Conservation (phyloP, 225 moss, liverwort and hornwort genomes). For the Physcomitrellopsis africana region DNA sequence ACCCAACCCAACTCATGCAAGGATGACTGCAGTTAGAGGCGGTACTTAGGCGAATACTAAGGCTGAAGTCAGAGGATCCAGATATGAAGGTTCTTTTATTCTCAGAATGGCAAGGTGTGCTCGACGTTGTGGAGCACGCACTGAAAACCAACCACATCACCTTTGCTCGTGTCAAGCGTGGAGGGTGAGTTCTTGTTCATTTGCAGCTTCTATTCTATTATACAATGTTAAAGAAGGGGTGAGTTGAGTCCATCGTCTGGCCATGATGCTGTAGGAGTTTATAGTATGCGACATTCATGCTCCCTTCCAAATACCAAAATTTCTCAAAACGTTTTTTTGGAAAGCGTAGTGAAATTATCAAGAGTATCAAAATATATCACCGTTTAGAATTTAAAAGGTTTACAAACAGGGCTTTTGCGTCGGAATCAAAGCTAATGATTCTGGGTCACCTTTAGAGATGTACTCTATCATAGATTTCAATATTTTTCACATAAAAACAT, state of each 20-base stretch:
- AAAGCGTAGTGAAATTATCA: neutral
- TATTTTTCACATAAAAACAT: constrained; percentile 1
- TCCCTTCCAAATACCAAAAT: constrained; percentile 20
- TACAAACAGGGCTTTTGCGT: constrained; percentile 9
- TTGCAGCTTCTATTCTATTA: constrained; percentile 21
- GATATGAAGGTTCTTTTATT: constrained; percentile 78
- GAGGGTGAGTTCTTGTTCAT: constrained; percentile 56
- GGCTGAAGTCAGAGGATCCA: constrained; percentile 79
- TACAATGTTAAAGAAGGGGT: constrained; percentile 22
- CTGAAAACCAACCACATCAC: constrained; percentile 77
- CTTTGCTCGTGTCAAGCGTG: constrained; percentile 78
- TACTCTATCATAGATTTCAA: constrained; percentile 6
- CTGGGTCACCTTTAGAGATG: constrained; percentile 10
- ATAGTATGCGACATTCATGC: neutral
- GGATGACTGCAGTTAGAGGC: constrained; percentile 80
- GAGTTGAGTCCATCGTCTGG: constrained; percentile 18
- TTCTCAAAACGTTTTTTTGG: neutral
- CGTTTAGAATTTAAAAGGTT: constrained; percentile 15
- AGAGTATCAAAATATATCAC: neutral
- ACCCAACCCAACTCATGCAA: constrained; percentile 18
- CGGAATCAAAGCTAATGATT: constrained; percentile 8
- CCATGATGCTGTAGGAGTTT: neutral
- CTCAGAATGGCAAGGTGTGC: constrained; percentile 92
- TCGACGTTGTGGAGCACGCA: constrained; percentile 95
- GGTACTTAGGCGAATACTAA: constrained; percentile 80